These are phyloP conservation scores for Epichloe uncinata DNA, from an alignment of 2,329 filamentous ascomycete species.

Conservation along the genomic window DNA sequence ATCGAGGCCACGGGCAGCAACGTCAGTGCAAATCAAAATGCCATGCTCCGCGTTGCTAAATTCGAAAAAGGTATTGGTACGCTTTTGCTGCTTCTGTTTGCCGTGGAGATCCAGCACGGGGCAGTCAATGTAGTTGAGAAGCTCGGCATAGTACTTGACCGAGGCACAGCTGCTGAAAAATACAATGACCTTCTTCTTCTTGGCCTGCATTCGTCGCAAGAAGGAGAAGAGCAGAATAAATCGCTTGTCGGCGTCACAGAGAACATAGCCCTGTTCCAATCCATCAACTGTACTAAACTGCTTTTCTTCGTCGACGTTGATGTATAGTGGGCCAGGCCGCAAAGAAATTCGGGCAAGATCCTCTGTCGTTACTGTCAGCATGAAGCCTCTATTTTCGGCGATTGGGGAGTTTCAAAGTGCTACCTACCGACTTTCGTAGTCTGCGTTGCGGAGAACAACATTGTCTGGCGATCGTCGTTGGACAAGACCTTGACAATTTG, in stretches of 20 bases:
- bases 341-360: conserved; percentile 91
- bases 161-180: conserved; percentile 90
- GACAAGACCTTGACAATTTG: conserved; percentile 92
- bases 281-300: conserved; percentile 87
- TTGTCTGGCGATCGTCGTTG: conserved; percentile 76
- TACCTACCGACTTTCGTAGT: conserved; percentile 69
- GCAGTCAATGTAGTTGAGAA: conserved; percentile 95
- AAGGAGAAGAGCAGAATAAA: conserved; percentile 93
- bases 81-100: conserved; percentile 97
- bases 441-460: conserved; percentile 97
- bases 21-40: conserved; percentile 89
- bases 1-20: conserved; percentile 87
- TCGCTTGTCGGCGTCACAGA: conserved; percentile 86
- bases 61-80: conserved; percentile 98
- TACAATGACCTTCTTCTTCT: conserved; percentile 95
- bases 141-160: conserved; percentile 89
- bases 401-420: not conserved
- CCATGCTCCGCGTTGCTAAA: conserved; percentile 68
- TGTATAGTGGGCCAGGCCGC: conserved; percentile 80
- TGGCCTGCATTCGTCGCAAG: conserved; percentile 61
- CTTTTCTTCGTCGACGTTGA: conserved; percentile 88
- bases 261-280: conserved; percentile 88
- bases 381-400: not conserved
- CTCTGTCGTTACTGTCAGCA: conserved; percentile 31
- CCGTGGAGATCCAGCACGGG: conserved; percentile 78